These are phyloP conservation scores for Diaporthe citri DNA, from an alignment of 2,329 filamentous ascomycete genomes.

Conservation along the genomic window DNA sequence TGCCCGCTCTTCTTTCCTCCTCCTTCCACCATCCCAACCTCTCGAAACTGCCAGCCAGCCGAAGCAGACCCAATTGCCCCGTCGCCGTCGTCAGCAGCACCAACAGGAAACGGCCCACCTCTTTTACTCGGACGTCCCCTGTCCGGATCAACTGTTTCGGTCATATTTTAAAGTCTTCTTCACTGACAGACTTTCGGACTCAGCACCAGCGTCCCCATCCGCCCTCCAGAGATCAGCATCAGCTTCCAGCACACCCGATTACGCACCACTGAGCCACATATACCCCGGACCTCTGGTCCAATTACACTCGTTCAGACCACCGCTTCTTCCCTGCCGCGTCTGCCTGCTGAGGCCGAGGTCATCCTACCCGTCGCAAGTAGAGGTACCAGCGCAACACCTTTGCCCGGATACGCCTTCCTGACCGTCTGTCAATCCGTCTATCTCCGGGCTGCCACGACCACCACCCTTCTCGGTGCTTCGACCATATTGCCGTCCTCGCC, in stretches of 20 bases:
- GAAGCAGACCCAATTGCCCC: not conserved
- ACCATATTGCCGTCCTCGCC: not conserved
- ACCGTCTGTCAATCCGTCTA: conserved; percentile 30
- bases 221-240: not conserved
- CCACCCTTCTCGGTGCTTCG: not conserved
- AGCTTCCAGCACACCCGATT: not conserved
- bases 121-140: not conserved
- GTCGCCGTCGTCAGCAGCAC: not conserved
- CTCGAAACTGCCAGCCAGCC: not conserved
- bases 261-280: conserved; percentile 1
- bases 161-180: conserved; percentile 30
- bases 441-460: conserved; percentile 35
- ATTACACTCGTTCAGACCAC: conserved; percentile 63
- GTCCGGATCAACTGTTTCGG: not conserved
- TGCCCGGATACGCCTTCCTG: conserved; percentile 22
- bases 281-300: conserved; percentile 62
- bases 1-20: not conserved
- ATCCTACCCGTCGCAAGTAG: not conserved
- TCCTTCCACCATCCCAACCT: not conserved
- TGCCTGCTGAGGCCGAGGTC: conserved; percentile 11
- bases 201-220: conserved; percentile 1
- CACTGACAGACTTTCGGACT: conserved; percentile 27
- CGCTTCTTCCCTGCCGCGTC: not conserved
- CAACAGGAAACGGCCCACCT: not conserved
- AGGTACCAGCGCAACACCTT: not conserved